Conservation (phyloP, 768 basidiomycete genomes). For the Dentipellis fragilis region DNA sequence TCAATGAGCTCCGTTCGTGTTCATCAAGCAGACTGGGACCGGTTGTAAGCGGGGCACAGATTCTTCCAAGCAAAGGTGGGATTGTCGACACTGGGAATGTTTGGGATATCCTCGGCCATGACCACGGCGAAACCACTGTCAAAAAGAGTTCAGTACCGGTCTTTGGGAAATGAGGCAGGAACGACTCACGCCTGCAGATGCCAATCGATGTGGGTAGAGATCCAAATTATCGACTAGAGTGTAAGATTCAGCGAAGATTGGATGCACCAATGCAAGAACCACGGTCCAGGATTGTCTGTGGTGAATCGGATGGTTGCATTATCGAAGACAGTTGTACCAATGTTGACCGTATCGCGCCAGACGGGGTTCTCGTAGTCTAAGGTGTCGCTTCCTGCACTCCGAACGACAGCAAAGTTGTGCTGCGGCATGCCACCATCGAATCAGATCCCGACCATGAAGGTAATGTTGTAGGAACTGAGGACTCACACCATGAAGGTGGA, state of each 20-base stretch:
- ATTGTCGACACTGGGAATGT: background rate
- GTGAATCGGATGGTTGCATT: constrained; percentile 20
- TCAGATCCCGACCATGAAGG: background rate
- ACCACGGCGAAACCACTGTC: background rate
- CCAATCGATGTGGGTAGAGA: background rate
- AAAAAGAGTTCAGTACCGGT: background rate
- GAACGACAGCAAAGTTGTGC: constrained; percentile 13
- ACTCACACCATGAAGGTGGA: constrained; percentile 5
- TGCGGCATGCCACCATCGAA: background rate
- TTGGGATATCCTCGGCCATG: background rate
- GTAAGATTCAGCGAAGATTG: background rate
- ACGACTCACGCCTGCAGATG: background rate
- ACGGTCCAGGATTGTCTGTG: constrained; percentile 21
- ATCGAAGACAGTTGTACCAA: constrained; percentile 1
- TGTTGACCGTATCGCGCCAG: constrained; percentile 14
- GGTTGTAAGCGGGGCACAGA: constrained; percentile 1
- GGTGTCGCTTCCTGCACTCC: constrained; percentile 5
- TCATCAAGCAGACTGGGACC: too few relatives aligned
- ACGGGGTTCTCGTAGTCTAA: constrained; percentile 14
- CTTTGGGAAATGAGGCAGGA: too few relatives aligned
- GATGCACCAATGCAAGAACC: constrained; percentile 20
- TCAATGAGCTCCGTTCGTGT: too few relatives aligned
- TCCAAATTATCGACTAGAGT: background rate
- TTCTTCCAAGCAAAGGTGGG: background rate
- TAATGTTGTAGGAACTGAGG: background rate